Base-by-base conservation (phyloP, 73 alveolate species). In the Paraurostyla sp. region DNA sequence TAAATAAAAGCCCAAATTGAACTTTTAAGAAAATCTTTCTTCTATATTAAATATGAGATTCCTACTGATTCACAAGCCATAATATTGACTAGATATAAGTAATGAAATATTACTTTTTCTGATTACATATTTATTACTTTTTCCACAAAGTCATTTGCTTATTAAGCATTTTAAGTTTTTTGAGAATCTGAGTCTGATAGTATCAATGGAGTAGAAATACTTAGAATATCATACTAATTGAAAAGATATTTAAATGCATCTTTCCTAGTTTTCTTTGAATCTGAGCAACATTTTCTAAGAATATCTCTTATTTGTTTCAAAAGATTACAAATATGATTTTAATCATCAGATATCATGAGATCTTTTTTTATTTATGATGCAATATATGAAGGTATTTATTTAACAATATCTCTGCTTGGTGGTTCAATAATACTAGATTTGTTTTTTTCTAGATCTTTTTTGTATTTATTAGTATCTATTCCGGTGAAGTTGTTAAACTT, bases 21-120 rank as follows among this genome's bases (percentile, higher is more conserved):
- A 23, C 40, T 43, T 18, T 78, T 6, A 2, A 78, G 32, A 16
- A 78, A 54, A 25, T 40, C 50, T 13, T 49, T 9, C 20, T 54
- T 78, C 20, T 23, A 11, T 7, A 43, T 11, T 52, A 78, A 52
- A 54, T 78, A 78, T 32, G 18, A 23, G 4, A 78, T 32, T 6
- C 89, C 89, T 2, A 51, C 7, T 1, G 89, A 57, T 38, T 78
- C 89, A 27, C 89, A 78, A 23, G 89, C 76, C 41, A 78, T 78
- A 25, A 78, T 78, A 35, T 78, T 78, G 3, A 78, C 32, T 16
- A 78, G 68, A 36, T 78, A 78, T 6, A 54, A 20, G 40, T 51
- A 78, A 18, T 78, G 80, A 35, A 52, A 78, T 27, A 23, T 52
- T 16, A 78, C 58, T 35, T 43, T 32, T 7, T 51, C 80, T 16